Base-by-base conservation (phyloP, 495 filamentous ascomycete genomes). In the Talaromyces proteolyticus region DNA sequence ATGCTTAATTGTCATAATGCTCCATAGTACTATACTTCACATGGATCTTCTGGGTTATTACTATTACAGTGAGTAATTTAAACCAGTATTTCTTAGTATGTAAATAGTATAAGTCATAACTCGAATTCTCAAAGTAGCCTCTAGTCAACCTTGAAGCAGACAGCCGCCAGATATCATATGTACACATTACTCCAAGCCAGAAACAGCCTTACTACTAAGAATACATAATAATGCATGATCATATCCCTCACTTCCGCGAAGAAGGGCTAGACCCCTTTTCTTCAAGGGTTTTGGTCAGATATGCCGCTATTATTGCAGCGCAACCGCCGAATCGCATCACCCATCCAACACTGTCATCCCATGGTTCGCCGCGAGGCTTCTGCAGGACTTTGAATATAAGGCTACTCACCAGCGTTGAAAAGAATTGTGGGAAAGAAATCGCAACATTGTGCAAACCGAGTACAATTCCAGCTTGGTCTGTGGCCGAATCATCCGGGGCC, bases 391-490 rank as follows among this genome's bases (percentile, higher is more conserved):
- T 80, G 69, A 96, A 96, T 47, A 96, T 87, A 43, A 83, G 75
- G 62, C 84, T 89, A 52, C 85, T 88, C 4, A 82, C 78, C 23
- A 96, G 65, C 42, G 89, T 95, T 14, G 90, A 89, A 29, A 96
- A 77, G 47, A 95, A 87, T 64, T 96, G 91, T 12, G 91, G 91
- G 18, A 89, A 79, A 0, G 88, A 86, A 52, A 96, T 82, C 21
- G 90, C 85, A 64, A 96, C 89, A 62, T 96, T 96, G 68, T 96
- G 91, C 19, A 96, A 84, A 2, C 91, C 91, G 2, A 96, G 74
- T 25, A 96, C 84, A 19, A 95, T 87, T 12, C 91, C 91, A 1
- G 91, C 90, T 66, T 95, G 90, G 47, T 89, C 86, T 3, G 74
- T 79, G 5, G 47, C 7, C 25, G 23, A 21, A 6, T 42, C 38